A percentile compares a stretch with the other conserved stretches of the same genome.
Conservation (phyloP, 371 early-diverging fungal species). For the Choanephora cucurbitarum region DNA sequence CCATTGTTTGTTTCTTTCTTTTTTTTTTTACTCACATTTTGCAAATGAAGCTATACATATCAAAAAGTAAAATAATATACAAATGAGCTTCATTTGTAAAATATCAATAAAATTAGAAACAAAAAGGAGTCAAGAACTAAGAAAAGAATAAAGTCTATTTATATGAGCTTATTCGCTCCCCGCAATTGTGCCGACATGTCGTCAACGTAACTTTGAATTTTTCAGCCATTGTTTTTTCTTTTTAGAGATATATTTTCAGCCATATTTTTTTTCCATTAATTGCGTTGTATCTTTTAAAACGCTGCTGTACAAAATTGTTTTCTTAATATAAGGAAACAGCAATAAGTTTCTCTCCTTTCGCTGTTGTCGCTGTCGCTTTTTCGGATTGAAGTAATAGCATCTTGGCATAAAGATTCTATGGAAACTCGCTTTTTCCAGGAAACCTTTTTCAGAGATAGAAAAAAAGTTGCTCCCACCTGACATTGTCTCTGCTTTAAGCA, state of each 20-base stretch:
- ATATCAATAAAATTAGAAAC: not conserved
- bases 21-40: not conserved
- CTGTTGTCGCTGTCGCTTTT: no score
- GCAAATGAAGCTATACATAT: conserved; percentile 1
- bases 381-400: no score
- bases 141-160: not conserved
- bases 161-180: not conserved
- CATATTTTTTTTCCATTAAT: not conserved
- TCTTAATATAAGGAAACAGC: no score
- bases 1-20: not conserved
- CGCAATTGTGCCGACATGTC: not conserved
- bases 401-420: no score
- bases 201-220: no score
- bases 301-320: no score
- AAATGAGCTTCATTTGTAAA: not conserved
- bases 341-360: no score
- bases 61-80: not conserved
- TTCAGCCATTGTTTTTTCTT: not conserved
- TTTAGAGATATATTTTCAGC: not conserved
- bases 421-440: no score
- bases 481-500: no score
- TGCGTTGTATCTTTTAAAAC: no score
- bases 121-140: not conserved
- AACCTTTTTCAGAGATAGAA: no score
- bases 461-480: no score